Base-by-base conservation (phyloP, 2,329 filamentous ascomycete genomes). In the Emergomyces pasteurianus region DNA sequence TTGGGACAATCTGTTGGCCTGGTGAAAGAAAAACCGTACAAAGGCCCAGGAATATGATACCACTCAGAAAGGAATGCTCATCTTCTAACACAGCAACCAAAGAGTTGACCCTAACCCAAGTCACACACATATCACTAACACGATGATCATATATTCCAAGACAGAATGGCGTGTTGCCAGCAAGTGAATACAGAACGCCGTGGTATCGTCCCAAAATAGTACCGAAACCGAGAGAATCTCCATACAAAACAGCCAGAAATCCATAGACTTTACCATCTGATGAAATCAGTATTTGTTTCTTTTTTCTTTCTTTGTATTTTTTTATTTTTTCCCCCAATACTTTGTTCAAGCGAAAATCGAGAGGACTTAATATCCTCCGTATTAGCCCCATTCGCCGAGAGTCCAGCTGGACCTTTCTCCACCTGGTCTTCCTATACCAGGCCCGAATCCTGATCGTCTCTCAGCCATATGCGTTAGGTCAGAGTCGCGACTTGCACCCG, bases 371-470 rank as follows among this genome's bases (percentile, higher is more conserved):
- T 18, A 18, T 55, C 28, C 34, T 34, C 36, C n/a, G 16, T 21
- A 59, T 54, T 60, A 65, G 52, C 62, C 76, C 77, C 77, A 79
- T 60, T 75, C 76, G 40, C 75, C 76, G 60, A 79, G 69, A 21
- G 77, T 79, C 77, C 77, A 79, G 63, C 76, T 79, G n/a, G 75
- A 78, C 58, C 76, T 71, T 67, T 79, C 77, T 47, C 74, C 73
- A 21, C 71, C 70, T 50, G 75, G 71, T 61, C 70, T 59, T 55
- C 65, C 62, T 46, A 65, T 54, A 58, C 67, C 63, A 34, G 63
- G 60, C 60, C 65, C 70, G 59, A 73, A 64, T 14, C 71, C 72
- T 7, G 73, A 75, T 62, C 74, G 71, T 63, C 76, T 72, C 65
- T 77, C 73, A 56, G 72, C 68, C 36, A 69, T 67, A 18, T 67